phyloP scores from a whole-genome alignment of 78 protist species.

The Ministeria vibrans region DNA sequence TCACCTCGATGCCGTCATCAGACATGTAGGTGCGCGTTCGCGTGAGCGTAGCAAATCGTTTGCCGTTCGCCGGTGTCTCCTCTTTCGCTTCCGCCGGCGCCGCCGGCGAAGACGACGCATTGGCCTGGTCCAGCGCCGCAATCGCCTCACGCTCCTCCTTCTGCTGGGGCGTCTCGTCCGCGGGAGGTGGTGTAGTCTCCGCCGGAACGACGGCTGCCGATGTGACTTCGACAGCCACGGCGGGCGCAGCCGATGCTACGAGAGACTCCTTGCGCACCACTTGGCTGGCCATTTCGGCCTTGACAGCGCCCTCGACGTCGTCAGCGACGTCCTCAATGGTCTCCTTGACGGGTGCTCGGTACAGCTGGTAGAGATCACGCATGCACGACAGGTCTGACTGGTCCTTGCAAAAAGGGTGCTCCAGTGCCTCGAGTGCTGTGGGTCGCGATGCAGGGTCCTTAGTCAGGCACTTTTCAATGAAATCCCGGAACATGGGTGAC shows the following conservation, averaged over 20 bases:
- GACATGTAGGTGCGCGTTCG: background rate
- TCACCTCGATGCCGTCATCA: background rate
- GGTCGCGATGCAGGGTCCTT: conserved; percentile 71
- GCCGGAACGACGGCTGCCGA: no score
- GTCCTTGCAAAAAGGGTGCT: background rate
- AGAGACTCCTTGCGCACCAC: no score
- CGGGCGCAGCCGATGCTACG: no score
- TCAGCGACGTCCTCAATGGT: background rate
- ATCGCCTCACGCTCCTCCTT: no score
- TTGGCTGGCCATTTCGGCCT: background rate
- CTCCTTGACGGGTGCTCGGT: background rate
- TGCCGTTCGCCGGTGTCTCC: no score
- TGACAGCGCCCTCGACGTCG: background rate
- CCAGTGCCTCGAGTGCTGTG: conserved; percentile 32
- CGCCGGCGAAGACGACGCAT: no score
- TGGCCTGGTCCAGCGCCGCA: no score
- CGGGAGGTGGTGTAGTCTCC: no score
- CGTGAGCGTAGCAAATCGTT: conserved; percentile 1
- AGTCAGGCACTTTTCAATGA: conserved; percentile 54
- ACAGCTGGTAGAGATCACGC: background rate
- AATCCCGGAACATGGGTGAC: conserved; percentile 64
- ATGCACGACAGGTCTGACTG: background rate
- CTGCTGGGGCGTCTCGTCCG: no score
- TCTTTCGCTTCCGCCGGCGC: no score
- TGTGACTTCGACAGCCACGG: no score